Conservation (phyloP, 202 grass and related monocot genomes). For the Hordeum pubiflorum region DNA sequence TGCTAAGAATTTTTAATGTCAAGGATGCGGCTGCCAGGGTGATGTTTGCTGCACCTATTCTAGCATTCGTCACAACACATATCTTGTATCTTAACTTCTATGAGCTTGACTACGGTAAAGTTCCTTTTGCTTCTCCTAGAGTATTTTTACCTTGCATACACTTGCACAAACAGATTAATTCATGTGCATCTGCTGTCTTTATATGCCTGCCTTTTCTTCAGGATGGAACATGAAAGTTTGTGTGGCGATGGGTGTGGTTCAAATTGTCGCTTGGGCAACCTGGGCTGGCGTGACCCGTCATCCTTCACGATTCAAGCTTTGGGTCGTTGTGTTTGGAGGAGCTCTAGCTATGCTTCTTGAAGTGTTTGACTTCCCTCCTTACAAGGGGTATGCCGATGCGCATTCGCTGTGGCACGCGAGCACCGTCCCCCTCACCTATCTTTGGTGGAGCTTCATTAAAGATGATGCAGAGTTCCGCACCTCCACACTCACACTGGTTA, state of each 20-base stretch:
- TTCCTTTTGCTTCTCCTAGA: conserved; percentile 21
- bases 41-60: conserved; percentile 85
- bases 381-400: conserved; percentile 68
- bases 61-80: conserved; percentile 93
- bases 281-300: conserved; percentile 62
- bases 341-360: conserved; percentile 69
- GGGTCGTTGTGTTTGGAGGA: conserved; percentile 48
- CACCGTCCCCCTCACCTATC: conserved; percentile 72
- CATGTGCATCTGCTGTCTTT: background rate
- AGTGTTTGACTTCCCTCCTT: conserved; percentile 75
- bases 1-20: conserved; percentile 78
- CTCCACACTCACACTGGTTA: conserved; percentile 44
- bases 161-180: background rate
- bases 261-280: conserved; percentile 70
- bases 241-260: conserved; percentile 55
- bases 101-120: conserved; percentile 73
- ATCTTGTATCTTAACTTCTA: conserved; percentile 97
- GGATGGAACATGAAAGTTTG: conserved; percentile 99
- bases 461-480: conserved; percentile 60
- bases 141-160: background rate
- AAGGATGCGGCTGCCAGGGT: conserved; percentile 88
- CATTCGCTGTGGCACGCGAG: conserved; percentile 75
- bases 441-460: conserved; percentile 95
- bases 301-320: conserved; percentile 64
- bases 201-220: conserved; percentile 20